Conservation (phyloP, 2,329 filamentous ascomycete genomes). For the Fusarium setosum region DNA sequence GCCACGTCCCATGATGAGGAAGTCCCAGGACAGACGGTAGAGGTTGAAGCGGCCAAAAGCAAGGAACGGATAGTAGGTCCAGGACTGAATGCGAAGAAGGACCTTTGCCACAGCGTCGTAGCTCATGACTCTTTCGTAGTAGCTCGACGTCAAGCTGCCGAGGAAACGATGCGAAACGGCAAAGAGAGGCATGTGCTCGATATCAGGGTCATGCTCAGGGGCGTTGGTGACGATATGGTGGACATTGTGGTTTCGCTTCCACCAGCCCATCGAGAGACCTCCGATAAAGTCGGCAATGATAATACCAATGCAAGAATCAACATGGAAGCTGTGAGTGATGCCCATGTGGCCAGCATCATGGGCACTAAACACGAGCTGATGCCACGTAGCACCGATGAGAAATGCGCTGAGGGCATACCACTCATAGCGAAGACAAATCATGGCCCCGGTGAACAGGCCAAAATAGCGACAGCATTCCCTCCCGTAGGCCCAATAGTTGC, state of each 20-base stretch:
- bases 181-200: slow-evolving; percentile 90
- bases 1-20: slow-evolving; percentile 76
- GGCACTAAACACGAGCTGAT: slow-evolving; percentile 92
- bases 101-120: slow-evolving; percentile 81
- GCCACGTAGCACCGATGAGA: slow-evolving; percentile 88
- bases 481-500: slow-evolving; percentile 84
- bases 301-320: slow-evolving; percentile 88
- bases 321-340: slow-evolving; percentile 89
- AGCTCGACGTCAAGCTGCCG: slow-evolving; percentile 78
- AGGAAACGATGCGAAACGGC: slow-evolving; percentile 87
- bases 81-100: slow-evolving; percentile 79
- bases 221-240: slow-evolving; percentile 97
- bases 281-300: slow-evolving; percentile 90
- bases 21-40: slow-evolving; percentile 84
- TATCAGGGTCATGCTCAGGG: slow-evolving; percentile 95
- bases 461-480: slow-evolving; percentile 80
- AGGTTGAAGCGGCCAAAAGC: slow-evolving; percentile 88
- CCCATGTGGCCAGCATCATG: slow-evolving; percentile 98
- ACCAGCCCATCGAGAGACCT: slow-evolving; percentile 93
- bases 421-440: slow-evolving; percentile 70
- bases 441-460: slow-evolving; percentile 66
- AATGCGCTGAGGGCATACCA: slow-evolving; percentile 79
- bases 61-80: slow-evolving; percentile 85
- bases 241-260: slow-evolving; percentile 96
- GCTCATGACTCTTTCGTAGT: slow-evolving; percentile 83